These are phyloP conservation scores for Rhynchosporium agropyri DNA, from an alignment of 2,329 filamentous ascomycete species.

Conservation along the genomic window DNA sequence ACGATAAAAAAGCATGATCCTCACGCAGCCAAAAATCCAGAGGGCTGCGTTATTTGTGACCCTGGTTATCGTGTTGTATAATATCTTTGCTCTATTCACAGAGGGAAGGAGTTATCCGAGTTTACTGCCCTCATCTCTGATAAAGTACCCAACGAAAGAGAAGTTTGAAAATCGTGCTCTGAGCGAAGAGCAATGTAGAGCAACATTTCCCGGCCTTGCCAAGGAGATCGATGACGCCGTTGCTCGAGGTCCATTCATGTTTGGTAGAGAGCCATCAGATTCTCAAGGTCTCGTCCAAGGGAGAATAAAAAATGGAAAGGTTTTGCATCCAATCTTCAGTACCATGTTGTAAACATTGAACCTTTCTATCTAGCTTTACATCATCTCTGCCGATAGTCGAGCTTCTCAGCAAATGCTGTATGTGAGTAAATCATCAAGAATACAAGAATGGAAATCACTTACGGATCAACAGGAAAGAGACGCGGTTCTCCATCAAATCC, in stretches of 20 bases:
- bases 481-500: slow-evolving; percentile 56
- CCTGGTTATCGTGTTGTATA: not conserved
- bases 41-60: not conserved
- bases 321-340: slow-evolving; percentile 27
- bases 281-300: slow-evolving; percentile 47
- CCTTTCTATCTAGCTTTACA: slow-evolving; percentile 44
- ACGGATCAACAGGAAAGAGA: slow-evolving; percentile 47
- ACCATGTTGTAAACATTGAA: not conserved
- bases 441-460: slow-evolving; percentile 13
- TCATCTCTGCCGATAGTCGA: slow-evolving; percentile 48
- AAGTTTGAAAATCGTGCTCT: slow-evolving; percentile 38
- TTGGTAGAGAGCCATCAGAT: slow-evolving; percentile 43
- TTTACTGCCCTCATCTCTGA: not conserved
- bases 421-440: slow-evolving; percentile 29
- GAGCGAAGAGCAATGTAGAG: slow-evolving; percentile 48
- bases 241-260: slow-evolving; percentile 48
- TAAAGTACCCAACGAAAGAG: slow-evolving; percentile 13
- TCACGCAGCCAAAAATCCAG: not conserved
- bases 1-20: slow-evolving; percentile 1
- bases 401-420: slow-evolving; percentile 50
- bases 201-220: slow-evolving; percentile 51
- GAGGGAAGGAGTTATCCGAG: not conserved
- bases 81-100: not conserved
- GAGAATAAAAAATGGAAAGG: slow-evolving; percentile 49
- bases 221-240: slow-evolving; percentile 51